These are phyloP conservation scores for Fraxinus xanthoxyloides DNA, from an alignment of 305 asterid species.

Conservation along the genomic window DNA sequence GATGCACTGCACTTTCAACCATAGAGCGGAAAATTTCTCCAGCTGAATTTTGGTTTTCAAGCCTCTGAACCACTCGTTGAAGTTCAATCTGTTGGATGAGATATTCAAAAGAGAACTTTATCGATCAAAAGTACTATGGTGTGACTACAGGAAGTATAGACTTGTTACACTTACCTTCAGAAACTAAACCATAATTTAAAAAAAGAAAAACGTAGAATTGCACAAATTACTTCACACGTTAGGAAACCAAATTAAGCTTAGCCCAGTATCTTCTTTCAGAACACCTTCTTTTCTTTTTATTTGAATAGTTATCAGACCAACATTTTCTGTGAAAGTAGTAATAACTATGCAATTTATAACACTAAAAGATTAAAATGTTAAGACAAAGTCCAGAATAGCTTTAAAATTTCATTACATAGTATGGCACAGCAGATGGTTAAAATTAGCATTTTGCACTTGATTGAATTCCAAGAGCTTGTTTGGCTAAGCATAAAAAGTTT, in stretches of 20 bases:
- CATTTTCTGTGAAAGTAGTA: not conserved
- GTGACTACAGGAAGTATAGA: not conserved
- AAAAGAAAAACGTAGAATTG: not conserved
- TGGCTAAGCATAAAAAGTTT: not conserved
- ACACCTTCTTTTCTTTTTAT: not conserved
- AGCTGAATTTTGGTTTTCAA: constrained; percentile 45
- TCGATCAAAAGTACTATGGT: not conserved
- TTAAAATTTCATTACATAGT: not conserved
- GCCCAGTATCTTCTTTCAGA: not conserved
- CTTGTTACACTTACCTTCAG: not conserved
- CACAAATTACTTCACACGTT: not conserved
- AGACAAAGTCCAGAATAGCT: not conserved
- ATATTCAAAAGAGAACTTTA: not conserved
- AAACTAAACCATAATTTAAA: not conserved
- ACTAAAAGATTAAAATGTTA: not conserved
- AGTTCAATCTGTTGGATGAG: constrained; percentile 35
- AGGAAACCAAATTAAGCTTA: not conserved
- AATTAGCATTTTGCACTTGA: not conserved
- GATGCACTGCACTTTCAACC: constrained; percentile 36
- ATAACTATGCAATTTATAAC: not conserved
- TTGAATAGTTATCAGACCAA: not conserved
- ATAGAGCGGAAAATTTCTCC: constrained; percentile 47
- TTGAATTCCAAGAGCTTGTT: not conserved
- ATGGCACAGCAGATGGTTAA: not conserved
- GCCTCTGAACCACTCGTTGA: constrained; percentile 46